These are phyloP conservation scores for Lojkania enalia DNA, from an alignment of 2,329 filamentous ascomycete species.

Conservation along the genomic window DNA sequence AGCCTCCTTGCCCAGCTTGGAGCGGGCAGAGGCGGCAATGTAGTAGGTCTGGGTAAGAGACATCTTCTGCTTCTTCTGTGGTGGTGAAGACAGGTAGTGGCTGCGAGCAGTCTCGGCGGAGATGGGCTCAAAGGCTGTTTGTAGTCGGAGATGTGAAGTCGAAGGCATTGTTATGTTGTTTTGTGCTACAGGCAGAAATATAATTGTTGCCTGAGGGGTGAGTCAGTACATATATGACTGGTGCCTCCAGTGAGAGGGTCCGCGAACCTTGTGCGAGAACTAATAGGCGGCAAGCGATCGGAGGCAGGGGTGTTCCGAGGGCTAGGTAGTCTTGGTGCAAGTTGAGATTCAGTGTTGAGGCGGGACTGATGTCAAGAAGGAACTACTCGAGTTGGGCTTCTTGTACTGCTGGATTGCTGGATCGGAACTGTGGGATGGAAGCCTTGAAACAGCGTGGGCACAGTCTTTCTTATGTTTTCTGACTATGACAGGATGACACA, in stretches of 20 bases:
- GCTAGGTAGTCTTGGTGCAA: conserved; percentile 13
- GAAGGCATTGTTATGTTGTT: conserved; percentile 51
- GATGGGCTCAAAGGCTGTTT: conserved; percentile 52
- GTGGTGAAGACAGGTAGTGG: conserved; percentile 47
- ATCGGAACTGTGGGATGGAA: background rate
- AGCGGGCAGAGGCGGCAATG: conserved; percentile 92
- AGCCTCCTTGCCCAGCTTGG: conserved; percentile 94
- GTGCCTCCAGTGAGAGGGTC: conserved; percentile 24
- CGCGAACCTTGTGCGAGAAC: conserved; percentile 37
- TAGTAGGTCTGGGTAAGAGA: conserved; percentile 98
- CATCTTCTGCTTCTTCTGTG: conserved; percentile 77
- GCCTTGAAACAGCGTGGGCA: conserved; percentile 1
- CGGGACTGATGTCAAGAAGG: background rate
- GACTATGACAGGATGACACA: background rate
- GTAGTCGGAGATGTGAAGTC: conserved; percentile 50
- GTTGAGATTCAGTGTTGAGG: conserved; percentile 12
- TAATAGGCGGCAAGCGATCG: conserved; percentile 41
- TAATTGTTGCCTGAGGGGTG: conserved; percentile 45
- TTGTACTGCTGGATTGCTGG: background rate
- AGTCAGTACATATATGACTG: conserved; percentile 56
- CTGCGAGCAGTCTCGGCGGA: conserved; percentile 50
- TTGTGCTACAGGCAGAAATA: conserved; percentile 35
- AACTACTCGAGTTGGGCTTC: background rate
- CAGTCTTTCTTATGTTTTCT: conserved; percentile 3
- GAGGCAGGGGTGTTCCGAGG: conserved; percentile 23